Base-by-base conservation (phyloP, 345 rosid genomes). In the Pistacia atlantica region DNA sequence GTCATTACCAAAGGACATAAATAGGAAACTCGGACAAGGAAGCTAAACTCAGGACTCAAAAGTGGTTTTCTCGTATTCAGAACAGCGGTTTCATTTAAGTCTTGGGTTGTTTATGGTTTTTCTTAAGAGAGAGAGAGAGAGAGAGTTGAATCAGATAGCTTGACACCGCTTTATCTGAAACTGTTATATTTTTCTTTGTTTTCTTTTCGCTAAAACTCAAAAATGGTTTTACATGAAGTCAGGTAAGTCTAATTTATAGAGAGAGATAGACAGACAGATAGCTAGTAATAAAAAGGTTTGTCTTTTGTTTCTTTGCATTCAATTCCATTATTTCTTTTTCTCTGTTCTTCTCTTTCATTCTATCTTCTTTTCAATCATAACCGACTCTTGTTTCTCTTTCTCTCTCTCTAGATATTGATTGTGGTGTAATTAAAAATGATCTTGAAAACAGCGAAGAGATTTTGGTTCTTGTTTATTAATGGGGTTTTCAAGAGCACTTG, bases 81-180 rank as follows among this genome's bases (percentile, higher is more conserved):
- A 38, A 55, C 20, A 65, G 66, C 74, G 68, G 80, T 80, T 84
- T 84, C 69, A 48, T 60, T 17, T 61, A 46, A 46, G 65, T 81
- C 77, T 74, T 71, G 57, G 25, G 63, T 67, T 67, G 65, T 74
- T 65, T 83, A 67, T 69, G 46, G 49, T 18, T 77, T 22, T 17
- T 16, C 38, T 5, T 14, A 25, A 77, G 63, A 72, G 78, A 82
- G 71, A 81, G 81, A 77, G 63, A 72, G 78, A 82, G 71, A 81
- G 81, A n/a, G 64, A 73, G 52, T 72, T 59, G 85, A 83, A 86
- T 72, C 75, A 42, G 72, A 81, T 83, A 84, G 79, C 79, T 75
- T 51, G 61, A 81, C 86, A 87, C 91, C 84, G 88, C 88, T 84
- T 84, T 79, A 78, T 88, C 84, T 80, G 73, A 90, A 86, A 66